phyloP scores from a whole-genome alignment of 176 grass and related monocot genomes.

The barley (Hordeum vulgare) region MorexV3_pseudomolecules_assembly NC_058523.1:504468979-504469478 shows the following conservation, averaged over 20 bases:
- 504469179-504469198: too few species aligned
- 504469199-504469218: too few species aligned
- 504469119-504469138: not conserved
- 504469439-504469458: not conserved
- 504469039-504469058: conserved; percentile 39
- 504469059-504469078: conserved; percentile 32
- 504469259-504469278: not conserved
- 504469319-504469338: not conserved
- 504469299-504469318: conserved; percentile 28
- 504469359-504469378: conserved; percentile 5
- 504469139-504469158: too few species aligned
- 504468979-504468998: conserved; percentile 8
- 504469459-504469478: not conserved
- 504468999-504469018: conserved; percentile 32
- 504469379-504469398: not conserved
- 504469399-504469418: not conserved
- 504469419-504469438: not conserved
- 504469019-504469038: conserved; percentile 42
- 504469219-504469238: too few species aligned
- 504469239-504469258: too few species aligned
- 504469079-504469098: too few species aligned
- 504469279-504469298: not conserved
- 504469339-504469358: not conserved
- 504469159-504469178: too few species aligned
- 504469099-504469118: conserved; percentile 1